Evolutionary conservation across 2,329 filamentous ascomycete genomes (phyloP).

Genomic region (Nemania serpens): DNA sequence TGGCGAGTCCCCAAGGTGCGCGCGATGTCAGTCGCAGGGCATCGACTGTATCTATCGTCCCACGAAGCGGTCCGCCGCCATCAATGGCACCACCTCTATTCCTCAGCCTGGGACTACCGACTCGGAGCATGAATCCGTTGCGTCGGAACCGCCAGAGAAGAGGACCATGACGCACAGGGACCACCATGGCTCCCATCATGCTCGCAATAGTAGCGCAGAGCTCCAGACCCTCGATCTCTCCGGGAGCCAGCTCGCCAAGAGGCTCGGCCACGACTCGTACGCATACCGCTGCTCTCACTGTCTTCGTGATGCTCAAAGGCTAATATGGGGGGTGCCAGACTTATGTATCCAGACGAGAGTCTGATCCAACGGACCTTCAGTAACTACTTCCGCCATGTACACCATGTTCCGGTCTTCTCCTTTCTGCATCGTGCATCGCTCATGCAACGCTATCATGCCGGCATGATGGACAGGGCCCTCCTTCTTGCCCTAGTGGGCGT

Average conservation of each 20-base stretch:
- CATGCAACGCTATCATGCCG: slow-evolving; percentile 62
- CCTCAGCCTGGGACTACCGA: slow-evolving; percentile 37
- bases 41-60: slow-evolving; percentile 60
- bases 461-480: slow-evolving; percentile 59
- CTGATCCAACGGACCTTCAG: slow-evolving; percentile 59
- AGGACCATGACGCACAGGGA: slow-evolving; percentile 39
- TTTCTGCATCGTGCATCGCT: slow-evolving; percentile 64
- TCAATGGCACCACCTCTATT: slow-evolving; percentile 30
- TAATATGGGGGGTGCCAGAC: slow-evolving; percentile 45
- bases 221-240: slow-evolving; percentile 30
- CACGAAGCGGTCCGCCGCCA: slow-evolving; percentile 40
- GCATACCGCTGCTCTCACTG: slow-evolving; percentile 27
- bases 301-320: slow-evolving; percentile 23
- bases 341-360: slow-evolving; percentile 49
- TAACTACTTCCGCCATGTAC: slow-evolving; percentile 62
- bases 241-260: slow-evolving; percentile 25
- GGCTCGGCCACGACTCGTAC: slow-evolving; percentile 35
- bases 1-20: slow-evolving; percentile 60
- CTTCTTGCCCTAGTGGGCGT: slow-evolving; percentile 61
- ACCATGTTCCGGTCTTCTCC: slow-evolving; percentile 63
- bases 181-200: slow-evolving; percentile 41
- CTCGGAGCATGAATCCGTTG: slow-evolving; percentile 42
- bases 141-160: slow-evolving; percentile 43
- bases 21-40: slow-evolving; percentile 56
- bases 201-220: slow-evolving; percentile 37